A percentile compares a stretch with the other conserved stretches of the same genome.
Evolutionary conservation across 208 protist species (phyloP).

Genomic region (Leptomonas pyrrhocoris): DNA sequence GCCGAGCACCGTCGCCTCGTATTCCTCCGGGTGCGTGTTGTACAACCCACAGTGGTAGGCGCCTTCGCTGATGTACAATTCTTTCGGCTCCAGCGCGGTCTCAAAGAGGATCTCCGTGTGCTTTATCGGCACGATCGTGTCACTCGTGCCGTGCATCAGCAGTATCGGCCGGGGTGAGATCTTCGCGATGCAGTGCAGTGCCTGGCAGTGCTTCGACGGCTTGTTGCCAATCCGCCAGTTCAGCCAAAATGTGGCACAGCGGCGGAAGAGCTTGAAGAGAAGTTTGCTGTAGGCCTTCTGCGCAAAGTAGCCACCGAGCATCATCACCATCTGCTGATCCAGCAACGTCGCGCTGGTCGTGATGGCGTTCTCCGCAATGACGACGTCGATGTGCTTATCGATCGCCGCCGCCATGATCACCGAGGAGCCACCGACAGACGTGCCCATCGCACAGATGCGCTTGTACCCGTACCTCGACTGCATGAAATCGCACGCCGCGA

Average conservation of each 20-base stretch:
- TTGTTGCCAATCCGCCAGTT: conserved; percentile 89
- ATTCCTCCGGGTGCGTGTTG: conserved; percentile 85
- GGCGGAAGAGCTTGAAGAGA: conserved; percentile 73
- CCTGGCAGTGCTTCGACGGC: conserved; percentile 83
- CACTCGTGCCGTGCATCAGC: conserved; percentile 89
- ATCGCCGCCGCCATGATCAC: conserved; percentile 91
- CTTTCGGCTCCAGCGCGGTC: conserved; percentile 81
- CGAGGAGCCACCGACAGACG: conserved; percentile 87
- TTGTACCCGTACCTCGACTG: conserved; percentile 64
- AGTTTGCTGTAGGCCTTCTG: conserved; percentile 53
- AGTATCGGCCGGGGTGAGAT: conserved; percentile 83
- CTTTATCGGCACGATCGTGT: conserved; percentile 82
- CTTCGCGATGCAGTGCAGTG: conserved; percentile 78
- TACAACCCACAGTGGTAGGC: conserved; percentile 92
- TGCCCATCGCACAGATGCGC: conserved; percentile 86
- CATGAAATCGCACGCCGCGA: conserved; percentile 81
- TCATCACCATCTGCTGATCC: conserved; percentile 75
- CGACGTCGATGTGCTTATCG: conserved; percentile 82
- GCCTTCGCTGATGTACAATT: conserved; percentile 84
- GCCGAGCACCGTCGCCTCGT: conserved; percentile 60
- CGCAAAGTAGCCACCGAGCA: conserved; percentile 80
- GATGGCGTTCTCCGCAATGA: conserved; percentile 92
- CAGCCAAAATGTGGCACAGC: conserved; percentile 72
- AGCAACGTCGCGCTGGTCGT: conserved; percentile 80
- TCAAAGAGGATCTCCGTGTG: conserved; percentile 86